phyloP scores from a whole-genome alignment of 495 filamentous ascomycete species.

The Aspergillus heteromorphus region DNA sequence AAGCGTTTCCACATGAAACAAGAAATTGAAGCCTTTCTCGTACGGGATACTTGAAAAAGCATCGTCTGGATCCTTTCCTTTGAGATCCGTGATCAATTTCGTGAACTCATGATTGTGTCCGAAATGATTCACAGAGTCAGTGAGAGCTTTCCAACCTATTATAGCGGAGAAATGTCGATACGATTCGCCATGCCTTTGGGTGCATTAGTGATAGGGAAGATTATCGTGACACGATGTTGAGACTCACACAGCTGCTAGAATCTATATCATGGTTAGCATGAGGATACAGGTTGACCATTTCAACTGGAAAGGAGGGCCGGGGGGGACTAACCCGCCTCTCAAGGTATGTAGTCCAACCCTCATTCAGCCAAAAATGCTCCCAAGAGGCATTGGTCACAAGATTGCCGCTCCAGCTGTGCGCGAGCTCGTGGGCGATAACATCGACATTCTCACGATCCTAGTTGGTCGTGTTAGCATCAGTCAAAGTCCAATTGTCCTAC shows the following conservation, averaged over 20 bases:
- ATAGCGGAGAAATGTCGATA: constrained; percentile 91
- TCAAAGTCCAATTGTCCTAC: background rate
- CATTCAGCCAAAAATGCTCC: constrained; percentile 98
- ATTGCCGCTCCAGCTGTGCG: constrained; percentile 92
- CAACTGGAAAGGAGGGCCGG: background rate
- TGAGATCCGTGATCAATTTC: constrained; percentile 77
- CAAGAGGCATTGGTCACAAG: constrained; percentile 84
- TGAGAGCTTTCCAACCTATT: constrained; percentile 56
- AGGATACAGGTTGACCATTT: background rate
- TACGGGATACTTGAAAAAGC: constrained; percentile 82
- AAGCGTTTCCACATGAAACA: constrained; percentile 79
- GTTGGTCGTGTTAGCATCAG: background rate
- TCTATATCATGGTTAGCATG: constrained; percentile 15
- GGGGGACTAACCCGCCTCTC: constrained; percentile 62
- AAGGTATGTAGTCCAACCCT: constrained; percentile 93
- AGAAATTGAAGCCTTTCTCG: constrained; percentile 69
- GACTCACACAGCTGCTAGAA: constrained; percentile 23
- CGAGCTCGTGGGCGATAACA: constrained; percentile 92
- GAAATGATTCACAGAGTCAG: constrained; percentile 70
- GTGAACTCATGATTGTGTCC: constrained; percentile 87
- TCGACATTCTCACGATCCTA: constrained; percentile 87
- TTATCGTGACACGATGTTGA: background rate
- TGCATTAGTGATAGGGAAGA: constrained; percentile 9
- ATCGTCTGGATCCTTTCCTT: constrained; percentile 91
- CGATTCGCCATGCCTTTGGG: constrained; percentile 63